phyloP scores from a whole-genome alignment of 371 early-diverging fungal species.

The Saksenaea oblongispora region DNA sequence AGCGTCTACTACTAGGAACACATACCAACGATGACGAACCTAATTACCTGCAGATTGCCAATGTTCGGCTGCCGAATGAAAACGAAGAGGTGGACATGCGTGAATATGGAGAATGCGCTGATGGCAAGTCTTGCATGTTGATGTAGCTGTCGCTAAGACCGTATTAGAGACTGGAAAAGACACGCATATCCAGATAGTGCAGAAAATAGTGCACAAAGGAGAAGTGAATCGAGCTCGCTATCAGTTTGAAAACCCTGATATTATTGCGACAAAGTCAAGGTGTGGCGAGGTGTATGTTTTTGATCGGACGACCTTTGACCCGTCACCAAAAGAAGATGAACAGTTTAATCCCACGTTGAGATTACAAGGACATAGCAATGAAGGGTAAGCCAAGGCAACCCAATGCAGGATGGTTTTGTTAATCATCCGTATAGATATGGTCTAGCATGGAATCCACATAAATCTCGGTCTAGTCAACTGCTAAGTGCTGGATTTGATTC shows the following conservation, averaged over 20 bases:
- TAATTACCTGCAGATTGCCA: conserved; percentile 95
- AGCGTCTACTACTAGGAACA: conserved; percentile 91
- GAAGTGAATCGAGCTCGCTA: conserved; percentile 97
- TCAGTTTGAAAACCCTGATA: conserved; percentile 92
- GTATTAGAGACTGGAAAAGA: conserved; percentile 43
- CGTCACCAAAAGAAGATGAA: conserved; percentile 72
- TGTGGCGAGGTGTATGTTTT: conserved; percentile 96
- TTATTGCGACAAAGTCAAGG: conserved; percentile 97
- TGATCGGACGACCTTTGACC: conserved; percentile 95
- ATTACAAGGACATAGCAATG: conserved; percentile 90
- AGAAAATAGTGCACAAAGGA: conserved; percentile 94
- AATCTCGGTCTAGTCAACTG: conserved; percentile 62
- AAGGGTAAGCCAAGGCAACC: conserved; percentile 73
- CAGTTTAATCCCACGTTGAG: conserved; percentile 86
- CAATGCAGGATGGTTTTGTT: not conserved
- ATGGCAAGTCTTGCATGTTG: conserved; percentile 9
- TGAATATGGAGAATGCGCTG: conserved; percentile 62
- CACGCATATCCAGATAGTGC: conserved; percentile 84
- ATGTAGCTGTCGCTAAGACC: not conserved
- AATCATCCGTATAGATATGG: conserved; percentile 59
- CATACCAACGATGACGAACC: conserved; percentile 97
- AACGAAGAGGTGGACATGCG: conserved; percentile 65
- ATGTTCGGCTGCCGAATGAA: conserved; percentile 87
- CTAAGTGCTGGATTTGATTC: conserved; percentile 88
- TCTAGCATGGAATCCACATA: conserved; percentile 74